Base-by-base conservation (phyloP, 306 rosid genomes). In the Mucuna pruriens region DNA sequence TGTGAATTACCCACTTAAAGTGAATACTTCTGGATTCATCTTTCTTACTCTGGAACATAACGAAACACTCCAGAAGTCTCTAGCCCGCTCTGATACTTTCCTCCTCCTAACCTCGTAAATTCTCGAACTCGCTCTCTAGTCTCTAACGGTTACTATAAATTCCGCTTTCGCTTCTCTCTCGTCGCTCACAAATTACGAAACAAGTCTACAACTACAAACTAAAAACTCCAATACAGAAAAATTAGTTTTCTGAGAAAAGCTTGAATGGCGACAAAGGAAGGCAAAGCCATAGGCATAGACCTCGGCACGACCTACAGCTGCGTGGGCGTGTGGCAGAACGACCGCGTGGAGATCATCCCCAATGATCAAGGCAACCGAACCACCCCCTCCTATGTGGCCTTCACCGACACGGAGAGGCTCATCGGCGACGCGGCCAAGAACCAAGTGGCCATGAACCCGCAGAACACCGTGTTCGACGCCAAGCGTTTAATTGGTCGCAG, bases 271-370 rank as follows among this genome's bases (percentile, higher is more conserved):
- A 38, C 86, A 12, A 89, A 86, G 25, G 97, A 91, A 86, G 95
- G 95, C 10, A 91, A 94, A 61, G 97, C 96, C 7, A 94, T 92
- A 3, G 98, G 98, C 17, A 94, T 94, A 75, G 97, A 94, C 84
- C 87, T 94, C 4, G 98, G 97, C 51, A 94, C 97, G 0, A 94
- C 98, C 65, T 94, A 94, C 87, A 92, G 97, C 86, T 94, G 97
- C 69, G 94, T 94, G 0, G 97, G 97, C 0, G 94, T 79, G 15
- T 94, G 97, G 98, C 88, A 67, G 33, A 85, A 90, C 89, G 94
- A 94, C 81, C 93, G 97, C 2, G 98, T 92, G 0, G 97, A 94
- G 85, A 94, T 94, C 82, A 88, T 94, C 11, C 88, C 98, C 5
- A 92, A 94, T 38, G 97, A 94, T 40, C 97, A 94, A 82, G 98